Evolutionary conservation across 805 yeast genomes (phyloP).

Genomic region (Schwanniomyces vanrijiae): DNA sequence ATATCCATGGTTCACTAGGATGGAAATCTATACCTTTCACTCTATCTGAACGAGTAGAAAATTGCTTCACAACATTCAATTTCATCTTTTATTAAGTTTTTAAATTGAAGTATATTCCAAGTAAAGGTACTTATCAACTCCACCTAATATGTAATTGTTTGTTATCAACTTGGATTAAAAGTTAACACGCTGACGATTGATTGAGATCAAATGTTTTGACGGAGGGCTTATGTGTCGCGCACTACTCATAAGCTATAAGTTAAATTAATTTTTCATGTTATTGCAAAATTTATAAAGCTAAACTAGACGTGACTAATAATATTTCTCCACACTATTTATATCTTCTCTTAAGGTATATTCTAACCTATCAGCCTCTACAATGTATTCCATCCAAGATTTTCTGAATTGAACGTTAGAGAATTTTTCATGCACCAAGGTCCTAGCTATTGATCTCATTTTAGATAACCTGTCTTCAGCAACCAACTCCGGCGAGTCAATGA

Average conservation of each 20-base stretch:
- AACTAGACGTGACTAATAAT: constrained; percentile 16
- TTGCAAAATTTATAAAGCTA: neutral
- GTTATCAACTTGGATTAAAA: constrained; percentile 1
- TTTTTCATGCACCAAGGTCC: constrained; percentile 43
- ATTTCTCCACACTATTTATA: constrained; percentile 25
- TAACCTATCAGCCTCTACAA: constrained; percentile 15
- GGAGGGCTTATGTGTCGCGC: constrained; percentile 1
- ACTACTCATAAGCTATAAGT: neutral
- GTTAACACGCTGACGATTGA: constrained; percentile 12
- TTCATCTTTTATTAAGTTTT: constrained; percentile 22
- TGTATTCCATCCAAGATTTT: constrained; percentile 47
- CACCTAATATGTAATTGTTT: neutral
- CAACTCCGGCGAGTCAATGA: constrained; percentile 29
- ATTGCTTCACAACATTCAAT: constrained; percentile 63
- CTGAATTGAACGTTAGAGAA: constrained; percentile 66
- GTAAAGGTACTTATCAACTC: constrained; percentile 1
- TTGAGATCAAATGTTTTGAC: constrained; percentile 5
- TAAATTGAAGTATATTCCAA: neutral
- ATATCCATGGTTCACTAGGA: constrained; percentile 96
- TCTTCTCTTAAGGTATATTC: constrained; percentile 29
- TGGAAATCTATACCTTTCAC: constrained; percentile 98
- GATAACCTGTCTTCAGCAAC: constrained; percentile 31
- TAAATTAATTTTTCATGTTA: neutral
- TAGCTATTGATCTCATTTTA: constrained; percentile 47
- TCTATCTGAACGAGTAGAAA: constrained; percentile 90